Evolutionary conservation across 495 filamentous ascomycete genomes (phyloP), one percentile per base, ranked within the genome.

Genomic region (Xylaria bambusicola): DNA sequence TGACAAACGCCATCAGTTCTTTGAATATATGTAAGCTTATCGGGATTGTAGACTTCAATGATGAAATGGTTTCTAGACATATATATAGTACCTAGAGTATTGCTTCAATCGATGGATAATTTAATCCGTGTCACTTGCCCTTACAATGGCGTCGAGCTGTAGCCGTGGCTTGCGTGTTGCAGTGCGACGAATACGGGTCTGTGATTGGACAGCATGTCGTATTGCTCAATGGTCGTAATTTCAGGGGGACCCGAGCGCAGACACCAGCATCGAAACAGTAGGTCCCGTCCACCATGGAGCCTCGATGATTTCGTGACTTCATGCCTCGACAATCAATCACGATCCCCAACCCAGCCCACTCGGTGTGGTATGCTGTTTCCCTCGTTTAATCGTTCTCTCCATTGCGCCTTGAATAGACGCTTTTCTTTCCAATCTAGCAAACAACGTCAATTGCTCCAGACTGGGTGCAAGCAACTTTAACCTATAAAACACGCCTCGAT

Each of bases 301-400:
- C 55, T 18, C 7, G 7, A 31, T 13, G 45, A 50, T 58, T 58
- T 44, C 42, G 55, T 51, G 56, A 51, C 57, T 58, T 62, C 47
- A 58, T 65, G 58, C 58, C 45, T 46, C 31, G 55, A 60, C 63
- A 62, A 60, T 31, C 23, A 44, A 23, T 55, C 54, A 29, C 48
- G 56, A 24, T 54, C 45, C 29, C 50, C 42, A 41, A 58, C 59
- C 48, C 40, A 20, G 23, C 52, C 54, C 44, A 67, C 68, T 63
- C 56, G 56, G 68, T 66, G 68, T 66, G 51, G 63, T 60, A 66
- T 66, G 68, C 68, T 68, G 62, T 68, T 68, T 66, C 68, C 48
- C 49, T 71, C 68, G 59, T 53, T 71, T 51, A 44, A 45, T 71
- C 68, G 59, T 53, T 71, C 52, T 10, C 40, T 45, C 13, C 31